phyloP scores from a whole-genome alignment of 169 alveolate genomes.

The Plasmodium inui region DNA sequence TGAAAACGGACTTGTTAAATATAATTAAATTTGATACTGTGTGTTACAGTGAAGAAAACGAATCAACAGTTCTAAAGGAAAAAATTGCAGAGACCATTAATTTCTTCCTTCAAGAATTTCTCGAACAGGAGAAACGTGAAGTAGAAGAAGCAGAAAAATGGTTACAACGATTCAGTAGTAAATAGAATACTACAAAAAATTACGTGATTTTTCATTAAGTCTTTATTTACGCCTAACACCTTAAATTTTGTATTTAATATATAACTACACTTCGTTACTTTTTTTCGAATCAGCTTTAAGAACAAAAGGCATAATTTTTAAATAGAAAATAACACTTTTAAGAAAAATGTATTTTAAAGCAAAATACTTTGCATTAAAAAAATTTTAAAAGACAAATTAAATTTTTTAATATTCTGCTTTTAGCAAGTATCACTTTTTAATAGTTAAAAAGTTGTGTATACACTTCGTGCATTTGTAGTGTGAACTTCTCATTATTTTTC shows the following conservation, averaged over 20 bases:
- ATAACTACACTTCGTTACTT: background rate
- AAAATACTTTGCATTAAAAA: background rate
- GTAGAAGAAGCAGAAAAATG: slow-evolving; percentile 73
- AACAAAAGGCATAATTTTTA: background rate
- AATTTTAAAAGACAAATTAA: background rate
- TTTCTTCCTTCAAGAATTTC: slow-evolving; percentile 38
- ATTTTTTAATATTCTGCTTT: background rate
- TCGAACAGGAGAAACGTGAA: slow-evolving; percentile 58
- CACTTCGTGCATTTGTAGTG: background rate
- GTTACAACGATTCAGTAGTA: slow-evolving; percentile 45
- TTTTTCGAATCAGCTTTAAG: background rate
- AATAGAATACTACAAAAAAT: background rate
- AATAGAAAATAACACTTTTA: background rate
- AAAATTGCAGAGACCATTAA: slow-evolving; percentile 43
- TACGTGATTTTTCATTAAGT: background rate
- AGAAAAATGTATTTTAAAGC: background rate
- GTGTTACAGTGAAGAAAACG: slow-evolving; percentile 15
- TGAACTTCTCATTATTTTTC: background rate
- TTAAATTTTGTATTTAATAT: background rate
- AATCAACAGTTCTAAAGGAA: slow-evolving; percentile 35
- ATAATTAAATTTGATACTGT: slow-evolving; percentile 31
- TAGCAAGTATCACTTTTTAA: background rate
- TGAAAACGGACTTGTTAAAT: slow-evolving; percentile 25
- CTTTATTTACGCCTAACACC: background rate
- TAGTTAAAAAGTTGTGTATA: slow-evolving; percentile 1